Percentiles rank a stretch among this genome's conserved stretches.
Evolutionary conservation across 495 filamentous ascomycete genomes (phyloP).

Genomic region (Neurospora sp.): DNA sequence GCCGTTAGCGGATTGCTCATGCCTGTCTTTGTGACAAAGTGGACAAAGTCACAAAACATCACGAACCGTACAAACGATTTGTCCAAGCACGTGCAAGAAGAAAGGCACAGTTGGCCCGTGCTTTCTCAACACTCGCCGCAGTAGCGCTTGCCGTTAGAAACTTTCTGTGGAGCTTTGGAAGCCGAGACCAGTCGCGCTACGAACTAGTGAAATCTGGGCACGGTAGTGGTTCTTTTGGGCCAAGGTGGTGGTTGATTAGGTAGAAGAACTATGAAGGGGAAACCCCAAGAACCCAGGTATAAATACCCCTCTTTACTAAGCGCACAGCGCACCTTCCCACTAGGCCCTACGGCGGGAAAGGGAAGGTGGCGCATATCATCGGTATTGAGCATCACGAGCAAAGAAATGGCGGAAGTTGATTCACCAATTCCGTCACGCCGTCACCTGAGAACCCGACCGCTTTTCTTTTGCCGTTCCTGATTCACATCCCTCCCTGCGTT

Average conservation of each 20-base stretch:
- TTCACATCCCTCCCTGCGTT: background rate
- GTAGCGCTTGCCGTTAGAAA: background rate
- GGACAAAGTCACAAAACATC: background rate
- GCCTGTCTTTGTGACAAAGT: background rate
- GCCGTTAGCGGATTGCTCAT: background rate
- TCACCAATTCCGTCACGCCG: background rate
- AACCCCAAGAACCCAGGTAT: too few species aligned
- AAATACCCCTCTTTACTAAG: too few species aligned
- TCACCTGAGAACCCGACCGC: background rate
- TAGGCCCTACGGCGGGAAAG: background rate
- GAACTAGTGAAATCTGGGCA: too few species aligned
- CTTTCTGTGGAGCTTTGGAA: background rate
- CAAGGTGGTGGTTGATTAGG: too few species aligned
- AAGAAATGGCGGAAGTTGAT: background rate
- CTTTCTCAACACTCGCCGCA: background rate
- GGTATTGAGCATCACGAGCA: background rate
- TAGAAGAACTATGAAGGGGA: too few species aligned
- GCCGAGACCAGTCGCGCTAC: background rate
- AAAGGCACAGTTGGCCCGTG: background rate
- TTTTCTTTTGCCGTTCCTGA: background rate
- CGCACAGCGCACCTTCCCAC: too few species aligned
- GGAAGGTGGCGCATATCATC: background rate
- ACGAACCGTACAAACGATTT: background rate
- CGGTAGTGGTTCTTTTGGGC: too few species aligned
- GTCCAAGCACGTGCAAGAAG: background rate